Evolutionary conservation across 257 asterid species (phyloP), one percentile per base, ranked within the genome.

Genomic region (Fraxinus anomala): DNA sequence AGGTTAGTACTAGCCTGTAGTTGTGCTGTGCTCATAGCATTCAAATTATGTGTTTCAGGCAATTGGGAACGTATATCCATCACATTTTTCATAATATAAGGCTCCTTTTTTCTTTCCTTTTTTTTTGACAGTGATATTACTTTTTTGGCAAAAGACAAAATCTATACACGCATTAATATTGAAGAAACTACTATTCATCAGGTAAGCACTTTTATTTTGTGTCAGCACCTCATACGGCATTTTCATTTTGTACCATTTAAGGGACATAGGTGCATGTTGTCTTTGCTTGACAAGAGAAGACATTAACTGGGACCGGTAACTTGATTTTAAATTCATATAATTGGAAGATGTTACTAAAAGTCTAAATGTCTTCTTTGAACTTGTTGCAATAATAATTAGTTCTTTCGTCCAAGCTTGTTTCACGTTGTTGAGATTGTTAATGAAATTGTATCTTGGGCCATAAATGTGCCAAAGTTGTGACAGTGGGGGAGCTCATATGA

Each of bases 181-280:
- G 99, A 94, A 54, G 97, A 92, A 79, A 92, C 85, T 79, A 90
- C 94, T 70, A 87, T 94, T 76, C 97, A 90, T 76, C 94, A 90
- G 93, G 99, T 91, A 77, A 59, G 83, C 56, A 6, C 51, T 72
- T 67, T 72, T 78, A 61, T 44, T 70, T 6, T 69, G 74, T 65
- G 74, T 47, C 47, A 34, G 69, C 69, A 24, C 19, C 34, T 24
- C n/a, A 0, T 11, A 12, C 34, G 10, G 6, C 19, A 63, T 24
- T 63, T 63, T 63, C 69, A 3, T 26, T 63, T 24, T 3, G 12
- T 59, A 59, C 14, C 28, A 9, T 14, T n/a, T n/a, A 59, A 59
- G 28, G 67, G 30, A 21, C 67, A n/a, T 59, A 59, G 67, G 10
- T 19, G 65, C 23, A n/a, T 59, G 67, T 11, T 1, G 67, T 59